Base-by-base conservation (phyloP, 192 early-diverging fungal genomes). In the Podila verticillata region DNA sequence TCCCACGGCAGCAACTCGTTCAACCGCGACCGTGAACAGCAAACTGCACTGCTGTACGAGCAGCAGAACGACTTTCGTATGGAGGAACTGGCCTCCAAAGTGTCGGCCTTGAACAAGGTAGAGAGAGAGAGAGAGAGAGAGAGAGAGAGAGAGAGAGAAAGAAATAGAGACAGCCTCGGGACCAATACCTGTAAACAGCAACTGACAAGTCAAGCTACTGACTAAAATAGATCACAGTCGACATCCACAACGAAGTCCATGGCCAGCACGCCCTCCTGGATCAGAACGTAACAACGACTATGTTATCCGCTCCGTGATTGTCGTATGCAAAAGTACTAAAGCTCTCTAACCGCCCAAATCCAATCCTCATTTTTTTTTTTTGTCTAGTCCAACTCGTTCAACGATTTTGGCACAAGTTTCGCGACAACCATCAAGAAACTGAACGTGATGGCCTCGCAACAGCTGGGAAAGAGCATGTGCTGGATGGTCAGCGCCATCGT, bases 51-150 rank as follows among this genome's bases (percentile, higher is more conserved):
- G 2, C 56, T 80, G 22, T 86, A 79, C 72, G 87, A 88, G 66
- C 87, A 88, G 48, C 87, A 88, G 36, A 88, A 88, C 57, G 87
- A 88, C 66, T 65, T 85, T 7, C 74, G 87, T 20, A 83, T 88
- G 83, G 72, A 88, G 26, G 87, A 88, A 32, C 79, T 88, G 20
- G 82, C 83, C 54, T 83, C 82, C 29, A 88, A 88, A 57, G 82
- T 88, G 31, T 84, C 87, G 13, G 87, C 83, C 6, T 61, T 88
- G 63, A 88, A 88, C 62, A 86, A 85, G 61, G 87, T 88, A 84
- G 61, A 48, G 24, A 47, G 8, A 32, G n/a, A 26, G 49, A 19
- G 51, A 84, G 61, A 48, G 24, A 47, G 8, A 32, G n/a, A 26
- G 49, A 19, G 51, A 84, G 61, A 48, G 24, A 47, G 8, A 32